Base-by-base conservation (phyloP, 2,329 filamentous ascomycete species). In the Fusarium sp. region DNA sequence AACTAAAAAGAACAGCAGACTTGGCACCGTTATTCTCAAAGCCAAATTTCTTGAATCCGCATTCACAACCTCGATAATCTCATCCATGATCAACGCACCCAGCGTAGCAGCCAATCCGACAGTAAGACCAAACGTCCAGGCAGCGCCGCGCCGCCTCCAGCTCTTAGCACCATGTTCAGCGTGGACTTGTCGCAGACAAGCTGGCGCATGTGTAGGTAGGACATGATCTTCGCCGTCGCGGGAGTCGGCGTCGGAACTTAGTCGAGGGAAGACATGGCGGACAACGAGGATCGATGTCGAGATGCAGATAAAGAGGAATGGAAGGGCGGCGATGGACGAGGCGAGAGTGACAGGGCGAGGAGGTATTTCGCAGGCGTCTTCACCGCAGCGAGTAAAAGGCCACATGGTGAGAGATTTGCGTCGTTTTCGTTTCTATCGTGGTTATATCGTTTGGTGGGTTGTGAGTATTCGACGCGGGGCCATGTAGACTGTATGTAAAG, bases 31-130 rank as follows among this genome's bases (percentile, higher is more conserved):
- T 30, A 91, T 80, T 59, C 88, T 85, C 71, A 97, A 83, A 23
- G 91, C 92, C 28, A 91, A 77, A 23, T 86, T 87, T 63, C 93
- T 85, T 14, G 92, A 92, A 32, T 84, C 83, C 9, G 89, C 85
- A 68, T 90, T 87, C n/a, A 93, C 85, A 7, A 91, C 85, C 74
- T 93, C 92, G 27, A 92, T 89, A 45, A 97, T 93, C 80, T 97
- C 93, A 73, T 92, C 93, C 11, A 97, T 85, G 47, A 97, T 92
- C 71, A 97, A 82, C 79, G 94, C 90, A 4, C 90, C 93, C 47
- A 97, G 83, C 3, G 95, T 92, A 40, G 91, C 87, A 8, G 93
- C 91, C 11, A 97, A 85, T 2, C 89, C 93, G 37, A 96, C 88
- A 12, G 92, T 97, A 2, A 89, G 86, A 9, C 92, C 90, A 78